These are phyloP conservation scores for Aureobasidium sp. DNA, from an alignment of 2,329 filamentous ascomycete species.

Conservation along the genomic window DNA sequence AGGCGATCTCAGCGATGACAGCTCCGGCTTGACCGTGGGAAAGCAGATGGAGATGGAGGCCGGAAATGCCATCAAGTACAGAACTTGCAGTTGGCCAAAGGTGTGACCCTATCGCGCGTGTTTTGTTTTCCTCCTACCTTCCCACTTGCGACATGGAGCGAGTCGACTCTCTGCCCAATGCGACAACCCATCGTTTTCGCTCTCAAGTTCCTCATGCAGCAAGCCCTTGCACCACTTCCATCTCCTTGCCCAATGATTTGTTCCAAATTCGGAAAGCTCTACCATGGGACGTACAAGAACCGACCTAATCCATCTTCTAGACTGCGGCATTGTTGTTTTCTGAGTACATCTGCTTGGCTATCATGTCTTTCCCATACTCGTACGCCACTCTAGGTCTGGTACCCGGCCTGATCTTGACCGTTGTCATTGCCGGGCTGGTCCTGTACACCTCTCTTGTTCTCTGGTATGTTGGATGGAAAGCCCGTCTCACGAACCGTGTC, in stretches of 20 bases:
- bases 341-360: constrained; percentile 87
- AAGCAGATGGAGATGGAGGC: constrained; percentile 71
- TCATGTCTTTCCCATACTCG: constrained; percentile 94
- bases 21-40: constrained; percentile 38
- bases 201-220: not conserved
- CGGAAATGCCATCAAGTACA: constrained; percentile 76
- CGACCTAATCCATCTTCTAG: constrained; percentile 31
- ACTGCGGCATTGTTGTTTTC: constrained; percentile 85
- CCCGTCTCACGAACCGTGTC: not conserved
- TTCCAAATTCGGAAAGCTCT: not conserved
- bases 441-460: constrained; percentile 70
- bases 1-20: constrained; percentile 20
- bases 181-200: not conserved
- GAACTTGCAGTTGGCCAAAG: constrained; percentile 92
- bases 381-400: constrained; percentile 86
- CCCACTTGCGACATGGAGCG: not conserved
- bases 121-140: not conserved
- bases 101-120: constrained; percentile 29
- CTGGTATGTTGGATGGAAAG: constrained; percentile 39
- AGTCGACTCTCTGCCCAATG: constrained; percentile 2
- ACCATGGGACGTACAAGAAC: not conserved
- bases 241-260: not conserved
- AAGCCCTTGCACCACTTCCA: not conserved
- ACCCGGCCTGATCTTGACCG: constrained; percentile 74
- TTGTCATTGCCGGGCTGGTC: constrained; percentile 67